These are phyloP conservation scores for Euphorbia lathyris DNA, from an alignment of 345 rosid genomes.

Conservation along the genomic window DNA sequence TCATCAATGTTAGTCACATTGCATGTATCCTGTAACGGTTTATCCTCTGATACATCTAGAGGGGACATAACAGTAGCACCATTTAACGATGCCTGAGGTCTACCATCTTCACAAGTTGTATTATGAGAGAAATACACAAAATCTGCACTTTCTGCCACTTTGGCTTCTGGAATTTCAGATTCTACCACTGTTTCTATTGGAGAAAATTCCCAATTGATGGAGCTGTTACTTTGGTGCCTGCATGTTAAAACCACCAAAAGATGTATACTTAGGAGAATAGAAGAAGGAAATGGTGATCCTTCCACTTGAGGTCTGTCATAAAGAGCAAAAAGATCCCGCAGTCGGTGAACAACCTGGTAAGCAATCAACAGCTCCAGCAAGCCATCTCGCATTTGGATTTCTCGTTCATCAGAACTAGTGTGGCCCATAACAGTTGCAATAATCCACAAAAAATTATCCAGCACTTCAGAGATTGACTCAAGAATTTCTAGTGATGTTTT, in stretches of 20 bases:
- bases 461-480: slow-evolving; percentile 59
- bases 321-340: slow-evolving; percentile 70
- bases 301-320: slow-evolving; percentile 84
- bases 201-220: slow-evolving; percentile 47
- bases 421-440: slow-evolving; percentile 53
- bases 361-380: slow-evolving; percentile 64
- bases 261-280: slow-evolving; percentile 59
- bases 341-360: slow-evolving; percentile 64
- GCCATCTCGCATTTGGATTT: slow-evolving; percentile 66
- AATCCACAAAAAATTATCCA: slow-evolving; percentile 63
- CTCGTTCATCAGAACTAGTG: slow-evolving; percentile 51
- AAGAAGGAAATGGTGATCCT: slow-evolving; percentile 74
- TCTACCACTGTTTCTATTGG: slow-evolving; percentile 25
- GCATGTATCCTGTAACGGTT: slow-evolving; percentile 29
- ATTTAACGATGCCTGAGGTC: slow-evolving; percentile 24
- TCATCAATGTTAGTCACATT: slow-evolving; percentile 23
- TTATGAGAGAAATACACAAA: slow-evolving; percentile 22
- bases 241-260: slow-evolving; percentile 62
- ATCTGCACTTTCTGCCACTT: slow-evolving; percentile 27
- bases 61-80: slow-evolving; percentile 23
- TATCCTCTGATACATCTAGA: slow-evolving; percentile 35
- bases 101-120: slow-evolving; percentile 34
- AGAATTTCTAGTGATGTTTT: slow-evolving; percentile 58
- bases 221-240: slow-evolving; percentile 34
- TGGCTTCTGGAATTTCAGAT: slow-evolving; percentile 30